Conservation (phyloP, 148 eudicot species). For the Amaranthus palmeri region DNA sequence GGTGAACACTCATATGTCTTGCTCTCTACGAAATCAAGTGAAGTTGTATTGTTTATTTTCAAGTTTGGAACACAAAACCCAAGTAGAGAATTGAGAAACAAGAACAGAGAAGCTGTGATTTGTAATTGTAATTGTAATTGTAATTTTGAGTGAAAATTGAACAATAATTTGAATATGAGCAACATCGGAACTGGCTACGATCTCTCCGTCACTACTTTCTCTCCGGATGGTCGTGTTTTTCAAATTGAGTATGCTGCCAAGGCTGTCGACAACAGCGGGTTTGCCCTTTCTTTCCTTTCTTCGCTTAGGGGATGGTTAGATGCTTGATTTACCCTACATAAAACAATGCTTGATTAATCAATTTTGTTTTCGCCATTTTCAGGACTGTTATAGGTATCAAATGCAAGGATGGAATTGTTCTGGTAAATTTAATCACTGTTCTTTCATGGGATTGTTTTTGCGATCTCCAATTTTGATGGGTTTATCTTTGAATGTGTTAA, state of each 20-base stretch:
- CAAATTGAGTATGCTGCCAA: conserved; percentile 36
- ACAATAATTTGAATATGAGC: too few relatives aligned
- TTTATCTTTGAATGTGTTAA: background rate
- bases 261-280: conserved; percentile 45
- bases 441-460: background rate
- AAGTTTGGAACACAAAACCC: too few relatives aligned
- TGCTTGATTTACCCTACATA: background rate
- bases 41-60: too few relatives aligned
- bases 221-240: conserved; percentile 33
- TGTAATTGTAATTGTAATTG: too few relatives aligned
- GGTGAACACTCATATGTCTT: too few relatives aligned
- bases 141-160: too few relatives aligned
- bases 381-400: conserved; percentile 43
- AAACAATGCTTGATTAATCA: background rate
- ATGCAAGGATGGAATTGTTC: conserved; percentile 14
- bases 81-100: too few relatives aligned
- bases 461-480: background rate
- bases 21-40: too few relatives aligned
- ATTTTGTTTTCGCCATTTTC: conserved; percentile 11
- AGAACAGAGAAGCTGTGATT: too few relatives aligned
- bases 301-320: background rate
- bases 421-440: background rate
- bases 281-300: background rate
- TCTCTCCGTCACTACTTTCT: conserved; percentile 33
- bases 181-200: conserved; percentile 25